Conservation (phyloP, 2,329 filamentous ascomycete genomes). For the Colletotrichum acutatum region DNA sequence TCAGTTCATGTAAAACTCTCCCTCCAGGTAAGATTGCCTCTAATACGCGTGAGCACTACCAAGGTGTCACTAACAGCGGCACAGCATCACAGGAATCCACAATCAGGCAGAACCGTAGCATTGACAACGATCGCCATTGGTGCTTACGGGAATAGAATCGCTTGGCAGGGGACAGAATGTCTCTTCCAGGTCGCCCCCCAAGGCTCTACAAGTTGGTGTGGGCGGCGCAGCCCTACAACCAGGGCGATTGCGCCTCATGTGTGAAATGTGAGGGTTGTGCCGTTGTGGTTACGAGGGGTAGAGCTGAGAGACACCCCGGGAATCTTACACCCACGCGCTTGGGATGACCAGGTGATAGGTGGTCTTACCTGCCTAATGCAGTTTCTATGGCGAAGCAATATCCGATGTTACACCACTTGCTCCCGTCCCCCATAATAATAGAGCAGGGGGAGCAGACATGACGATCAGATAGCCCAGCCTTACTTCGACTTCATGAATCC, state of each 20-base stretch:
- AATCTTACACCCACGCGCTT: neutral
- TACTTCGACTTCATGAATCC: neutral
- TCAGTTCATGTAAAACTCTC: neutral
- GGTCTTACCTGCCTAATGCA: neutral
- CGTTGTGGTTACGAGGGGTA: neutral
- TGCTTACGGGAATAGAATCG: neutral
- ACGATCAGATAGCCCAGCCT: neutral
- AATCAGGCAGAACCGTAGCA: constrained; percentile 13
- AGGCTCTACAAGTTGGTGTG: neutral
- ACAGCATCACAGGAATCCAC: neutral
- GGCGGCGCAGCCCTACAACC: constrained; percentile 6
- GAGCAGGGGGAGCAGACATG: neutral
- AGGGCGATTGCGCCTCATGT: neutral
- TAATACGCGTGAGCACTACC: neutral
- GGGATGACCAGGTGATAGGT: neutral
- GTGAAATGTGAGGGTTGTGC: neutral
- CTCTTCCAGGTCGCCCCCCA: neutral
- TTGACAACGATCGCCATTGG: neutral
- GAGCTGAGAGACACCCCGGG: neutral
- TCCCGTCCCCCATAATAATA: neutral
- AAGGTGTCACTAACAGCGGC: neutral
- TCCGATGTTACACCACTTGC: neutral
- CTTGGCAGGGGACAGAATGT: neutral
- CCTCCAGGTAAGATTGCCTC: neutral
- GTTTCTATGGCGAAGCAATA: neutral